phyloP scores from a whole-genome alignment of 306 rosid genomes.

The Dryas octopetala region DNA sequence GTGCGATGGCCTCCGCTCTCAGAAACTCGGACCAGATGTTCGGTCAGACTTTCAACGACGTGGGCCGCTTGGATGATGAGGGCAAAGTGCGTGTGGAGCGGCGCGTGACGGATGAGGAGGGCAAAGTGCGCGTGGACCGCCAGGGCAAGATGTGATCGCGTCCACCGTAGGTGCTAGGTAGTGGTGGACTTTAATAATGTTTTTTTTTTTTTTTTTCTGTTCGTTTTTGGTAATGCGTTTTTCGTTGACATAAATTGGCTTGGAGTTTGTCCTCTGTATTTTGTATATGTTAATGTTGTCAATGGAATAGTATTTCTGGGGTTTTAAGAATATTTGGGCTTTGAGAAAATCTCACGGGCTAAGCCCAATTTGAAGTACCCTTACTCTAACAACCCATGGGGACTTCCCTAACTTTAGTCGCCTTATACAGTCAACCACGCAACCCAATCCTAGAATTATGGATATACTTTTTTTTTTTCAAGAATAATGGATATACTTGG shows the following conservation, averaged over 20 bases:
- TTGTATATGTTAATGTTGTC: not conserved
- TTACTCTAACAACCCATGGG: too few relatives aligned
- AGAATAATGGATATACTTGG: too few relatives aligned
- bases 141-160: constrained; percentile 39
- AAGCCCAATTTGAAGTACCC: too few relatives aligned
- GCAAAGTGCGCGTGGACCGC: constrained; percentile 27
- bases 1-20: constrained; percentile 43
- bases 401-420: too few relatives aligned
- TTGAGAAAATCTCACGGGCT: too few relatives aligned
- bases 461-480: too few relatives aligned
- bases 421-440: too few relatives aligned
- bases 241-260: not conserved
- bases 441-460: too few relatives aligned
- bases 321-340: too few relatives aligned
- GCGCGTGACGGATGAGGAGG: not conserved
- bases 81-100: constrained; percentile 27
- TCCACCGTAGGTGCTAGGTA: too few relatives aligned
- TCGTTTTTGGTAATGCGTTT: not conserved
- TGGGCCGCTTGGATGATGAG: constrained; percentile 45
- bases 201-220: too few relatives aligned
- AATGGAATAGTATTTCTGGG: not conserved
- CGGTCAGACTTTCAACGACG: constrained; percentile 48
- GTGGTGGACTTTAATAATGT: too few relatives aligned
- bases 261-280: not conserved
- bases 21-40: constrained; percentile 44